Conservation (phyloP, 2,329 filamentous ascomycete genomes). For the Chrysoporthe austroafricana region DNA sequence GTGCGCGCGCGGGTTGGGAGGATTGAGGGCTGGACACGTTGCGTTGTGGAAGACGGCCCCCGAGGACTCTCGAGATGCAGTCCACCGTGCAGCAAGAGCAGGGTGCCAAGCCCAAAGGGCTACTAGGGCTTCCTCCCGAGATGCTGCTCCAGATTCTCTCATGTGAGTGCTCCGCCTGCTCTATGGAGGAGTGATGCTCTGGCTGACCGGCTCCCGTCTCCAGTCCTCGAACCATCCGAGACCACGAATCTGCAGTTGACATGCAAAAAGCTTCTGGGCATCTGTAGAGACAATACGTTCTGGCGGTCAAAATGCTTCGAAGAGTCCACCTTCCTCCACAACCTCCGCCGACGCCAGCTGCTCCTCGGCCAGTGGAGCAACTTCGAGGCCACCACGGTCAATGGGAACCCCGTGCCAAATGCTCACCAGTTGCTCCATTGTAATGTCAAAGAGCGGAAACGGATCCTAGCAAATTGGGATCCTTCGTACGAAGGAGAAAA, state of each 20-base stretch:
- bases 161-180: conserved; percentile 49
- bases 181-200: not conserved
- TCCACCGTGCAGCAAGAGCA: not conserved
- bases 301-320: conserved; percentile 80
- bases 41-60: not conserved
- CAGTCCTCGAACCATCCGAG: conserved; percentile 67
- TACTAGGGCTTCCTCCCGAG: conserved; percentile 61
- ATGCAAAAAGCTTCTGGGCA: conserved; percentile 65
- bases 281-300: conserved; percentile 74
- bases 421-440: not conserved
- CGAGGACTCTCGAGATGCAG: conserved; percentile 14
- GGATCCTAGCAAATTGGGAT: conserved; percentile 81
- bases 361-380: conserved; percentile 40
- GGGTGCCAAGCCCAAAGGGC: conserved; percentile 1
- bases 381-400: conserved; percentile 1
- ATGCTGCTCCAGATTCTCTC: conserved; percentile 65
- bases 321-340: conserved; percentile 66
- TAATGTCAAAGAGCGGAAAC: conserved; percentile 47
- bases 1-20: not conserved
- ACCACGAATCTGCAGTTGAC: conserved; percentile 71
- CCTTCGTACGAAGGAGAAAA: conserved; percentile 72
- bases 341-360: conserved; percentile 58
- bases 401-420: not conserved
- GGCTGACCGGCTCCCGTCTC: conserved; percentile 24
- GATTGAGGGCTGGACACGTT: not conserved